Conservation (phyloP, 371 early-diverging fungal species). For the Mycotypha africana region DNA sequence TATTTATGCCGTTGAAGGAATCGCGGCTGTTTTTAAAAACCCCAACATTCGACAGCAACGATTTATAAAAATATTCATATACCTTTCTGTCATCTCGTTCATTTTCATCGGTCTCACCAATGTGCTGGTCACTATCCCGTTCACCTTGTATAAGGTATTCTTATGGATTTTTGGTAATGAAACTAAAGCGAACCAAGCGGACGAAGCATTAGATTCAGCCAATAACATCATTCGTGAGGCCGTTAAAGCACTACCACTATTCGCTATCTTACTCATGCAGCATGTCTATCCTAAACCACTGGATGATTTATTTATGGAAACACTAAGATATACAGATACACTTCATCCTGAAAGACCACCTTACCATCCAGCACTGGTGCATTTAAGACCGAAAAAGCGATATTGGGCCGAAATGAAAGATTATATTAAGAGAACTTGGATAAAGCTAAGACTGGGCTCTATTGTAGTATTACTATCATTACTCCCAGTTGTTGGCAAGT, state of each 20-base stretch:
- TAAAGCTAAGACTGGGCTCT: slow-evolving; percentile 40
- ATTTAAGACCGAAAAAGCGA: slow-evolving; percentile 35
- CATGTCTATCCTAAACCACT: slow-evolving; percentile 61
- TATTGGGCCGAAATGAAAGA: slow-evolving; percentile 51
- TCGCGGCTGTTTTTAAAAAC: slow-evolving; percentile 39
- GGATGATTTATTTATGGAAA: slow-evolving; percentile 61
- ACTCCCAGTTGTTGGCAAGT: slow-evolving; percentile 52
- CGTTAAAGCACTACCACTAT: slow-evolving; percentile 44
- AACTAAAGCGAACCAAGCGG: slow-evolving; percentile 13
- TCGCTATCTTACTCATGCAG: slow-evolving; percentile 55
- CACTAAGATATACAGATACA: slow-evolving; percentile 41
- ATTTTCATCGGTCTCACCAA: slow-evolving; percentile 38
- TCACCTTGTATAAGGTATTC: slow-evolving; percentile 28
- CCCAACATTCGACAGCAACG: slow-evolving; percentile 45
- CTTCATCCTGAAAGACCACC: slow-evolving; percentile 37
- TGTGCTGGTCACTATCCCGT: slow-evolving; percentile 28
- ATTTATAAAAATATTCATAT: slow-evolving; percentile 42
- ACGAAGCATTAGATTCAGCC: slow-evolving; percentile 11
- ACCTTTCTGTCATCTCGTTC: slow-evolving; percentile 44
- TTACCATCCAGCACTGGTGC: slow-evolving; percentile 37
- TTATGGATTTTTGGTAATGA: slow-evolving; percentile 23
- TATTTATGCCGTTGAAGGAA: slow-evolving; percentile 45
- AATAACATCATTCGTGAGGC: slow-evolving; percentile 28
- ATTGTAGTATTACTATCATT: slow-evolving; percentile 45
- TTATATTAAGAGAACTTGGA: slow-evolving; percentile 44